Conservation (phyloP, 208 protist species). For the Kentomonas sorsogonicus region DNA sequence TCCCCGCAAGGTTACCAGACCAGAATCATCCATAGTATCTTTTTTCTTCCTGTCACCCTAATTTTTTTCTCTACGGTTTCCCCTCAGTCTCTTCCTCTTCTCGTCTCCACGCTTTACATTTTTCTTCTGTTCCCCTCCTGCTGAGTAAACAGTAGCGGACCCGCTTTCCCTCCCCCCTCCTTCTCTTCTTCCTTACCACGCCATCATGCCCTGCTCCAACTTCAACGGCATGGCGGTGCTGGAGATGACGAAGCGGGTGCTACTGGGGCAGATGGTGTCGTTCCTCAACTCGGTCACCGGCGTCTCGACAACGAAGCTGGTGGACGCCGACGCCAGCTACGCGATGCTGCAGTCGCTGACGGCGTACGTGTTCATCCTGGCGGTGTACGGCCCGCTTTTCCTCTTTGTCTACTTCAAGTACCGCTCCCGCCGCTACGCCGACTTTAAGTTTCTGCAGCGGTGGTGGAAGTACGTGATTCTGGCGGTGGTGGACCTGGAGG, state of each 20-base stretch:
- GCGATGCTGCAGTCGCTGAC: slow-evolving; percentile 80
- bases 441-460: slow-evolving; percentile 50
- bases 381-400: slow-evolving; percentile 56
- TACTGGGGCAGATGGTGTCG: slow-evolving; percentile 78
- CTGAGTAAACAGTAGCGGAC: no score
- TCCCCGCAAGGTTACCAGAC: no score
- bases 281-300: slow-evolving; percentile 85
- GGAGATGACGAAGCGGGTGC: slow-evolving; percentile 35
- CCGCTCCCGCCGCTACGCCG: slow-evolving; percentile 27
- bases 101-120: no score
- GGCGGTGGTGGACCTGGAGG: slow-evolving; percentile 89
- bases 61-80: no score
- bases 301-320: slow-evolving; percentile 75
- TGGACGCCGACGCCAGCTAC: slow-evolving; percentile 79
- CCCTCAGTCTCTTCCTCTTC: no score
- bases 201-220: not conserved
- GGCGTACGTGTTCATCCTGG: slow-evolving; percentile 66
- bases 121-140: no score
- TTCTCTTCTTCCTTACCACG: no score
- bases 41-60: no score
- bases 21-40: no score
- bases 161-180: no score
- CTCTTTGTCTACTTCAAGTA: slow-evolving; percentile 38
- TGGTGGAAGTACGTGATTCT: slow-evolving; percentile 89
- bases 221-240: slow-evolving; percentile 15